Conservation (phyloP, 495 filamentous ascomycete genomes). For the Aspergillus bridgeri region DNA sequence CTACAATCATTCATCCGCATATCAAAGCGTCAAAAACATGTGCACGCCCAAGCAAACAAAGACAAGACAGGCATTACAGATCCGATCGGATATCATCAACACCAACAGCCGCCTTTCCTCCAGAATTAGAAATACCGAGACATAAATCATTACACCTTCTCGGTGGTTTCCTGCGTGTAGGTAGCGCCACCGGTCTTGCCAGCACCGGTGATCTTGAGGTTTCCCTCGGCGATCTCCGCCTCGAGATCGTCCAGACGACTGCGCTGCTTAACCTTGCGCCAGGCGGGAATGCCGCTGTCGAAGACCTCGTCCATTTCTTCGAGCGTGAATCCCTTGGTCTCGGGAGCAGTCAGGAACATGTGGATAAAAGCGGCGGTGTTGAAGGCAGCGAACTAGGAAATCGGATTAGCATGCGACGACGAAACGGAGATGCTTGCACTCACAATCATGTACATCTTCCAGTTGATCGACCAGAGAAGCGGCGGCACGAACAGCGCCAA, state of each 20-base stretch:
- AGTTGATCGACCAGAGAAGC: conserved; percentile 18
- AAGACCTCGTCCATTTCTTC: conserved; percentile 48
- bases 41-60: too few species aligned
- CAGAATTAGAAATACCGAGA: too few species aligned
- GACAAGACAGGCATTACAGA: too few species aligned
- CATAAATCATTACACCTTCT: conserved; percentile 2
- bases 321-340: conserved; percentile 50
- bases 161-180: neutral
- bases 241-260: conserved; percentile 15
- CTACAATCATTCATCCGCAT: too few species aligned
- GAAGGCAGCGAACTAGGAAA: conserved; percentile 17
- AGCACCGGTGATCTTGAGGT: conserved; percentile 8
- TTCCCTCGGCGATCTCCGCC: conserved; percentile 16
- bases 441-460: conserved; percentile 25
- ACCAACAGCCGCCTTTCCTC: too few species aligned
- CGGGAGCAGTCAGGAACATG: conserved; percentile 56
- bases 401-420: neutral
- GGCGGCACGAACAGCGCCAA: conserved; percentile 18
- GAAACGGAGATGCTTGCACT: neutral
- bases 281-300: conserved; percentile 20
- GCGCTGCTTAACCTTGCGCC: conserved; percentile 11
- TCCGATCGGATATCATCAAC: too few species aligned
- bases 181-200: neutral
- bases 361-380: conserved; percentile 27
- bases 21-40: too few species aligned